Conservation (phyloP, 2,329 filamentous ascomycete genomes). For the Diaporthe sp. region DNA sequence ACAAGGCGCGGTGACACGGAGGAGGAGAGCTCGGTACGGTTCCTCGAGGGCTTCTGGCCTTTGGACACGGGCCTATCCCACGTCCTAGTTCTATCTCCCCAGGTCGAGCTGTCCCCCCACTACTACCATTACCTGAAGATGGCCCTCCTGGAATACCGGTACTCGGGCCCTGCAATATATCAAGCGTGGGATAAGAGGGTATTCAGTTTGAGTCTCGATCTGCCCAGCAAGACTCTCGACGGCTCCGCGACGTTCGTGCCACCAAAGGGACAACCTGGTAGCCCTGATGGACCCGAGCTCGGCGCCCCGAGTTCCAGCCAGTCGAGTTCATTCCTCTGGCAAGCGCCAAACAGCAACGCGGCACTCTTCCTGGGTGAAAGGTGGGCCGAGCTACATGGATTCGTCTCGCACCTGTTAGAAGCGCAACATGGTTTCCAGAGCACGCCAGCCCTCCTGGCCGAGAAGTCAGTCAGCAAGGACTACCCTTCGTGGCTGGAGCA, state of each 20-base stretch:
- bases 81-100: constrained; percentile 85
- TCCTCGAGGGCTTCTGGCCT: constrained; percentile 92
- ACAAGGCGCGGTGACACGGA: constrained; percentile 67
- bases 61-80: constrained; percentile 71
- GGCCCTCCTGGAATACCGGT: constrained; percentile 78
- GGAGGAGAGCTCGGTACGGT: constrained; percentile 78
- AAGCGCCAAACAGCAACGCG: constrained; percentile 85
- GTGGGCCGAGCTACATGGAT: constrained; percentile 88
- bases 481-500: constrained; percentile 85
- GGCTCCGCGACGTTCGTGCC: constrained; percentile 65
- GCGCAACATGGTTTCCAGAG: constrained; percentile 47
- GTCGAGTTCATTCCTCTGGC: constrained; percentile 79
- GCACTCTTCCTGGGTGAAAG: constrained; percentile 85
- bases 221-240: constrained; percentile 73
- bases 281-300: background rate
- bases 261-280: constrained; percentile 43
- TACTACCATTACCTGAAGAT: constrained; percentile 86
- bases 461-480: constrained; percentile 73
- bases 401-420: constrained; percentile 73
- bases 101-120: constrained; percentile 80
- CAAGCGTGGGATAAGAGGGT: constrained; percentile 64
- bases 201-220: constrained; percentile 82
- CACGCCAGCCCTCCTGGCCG: constrained; percentile 52
- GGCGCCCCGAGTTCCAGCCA: constrained; percentile 38
- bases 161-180: constrained; percentile 64